Conservation (phyloP, 2,329 filamentous ascomycete species). For the Epicoccum sorghinum region DNA sequence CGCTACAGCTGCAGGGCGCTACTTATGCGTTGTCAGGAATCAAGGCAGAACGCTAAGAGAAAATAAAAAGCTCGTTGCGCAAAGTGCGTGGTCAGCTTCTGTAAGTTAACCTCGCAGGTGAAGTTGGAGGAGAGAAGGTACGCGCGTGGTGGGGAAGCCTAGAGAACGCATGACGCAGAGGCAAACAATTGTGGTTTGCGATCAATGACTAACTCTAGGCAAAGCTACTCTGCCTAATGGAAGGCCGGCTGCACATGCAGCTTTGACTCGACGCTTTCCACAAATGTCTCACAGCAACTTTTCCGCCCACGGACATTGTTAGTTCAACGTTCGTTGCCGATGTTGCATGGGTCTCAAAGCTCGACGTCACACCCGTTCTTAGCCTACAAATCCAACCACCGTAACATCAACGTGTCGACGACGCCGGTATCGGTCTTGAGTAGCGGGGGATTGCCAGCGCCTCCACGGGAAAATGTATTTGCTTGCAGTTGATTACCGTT, state of each 20-base stretch:
- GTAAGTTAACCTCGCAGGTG: not conserved
- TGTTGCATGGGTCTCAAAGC: not conserved
- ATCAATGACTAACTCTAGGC: conserved; percentile 15
- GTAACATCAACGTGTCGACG: not conserved
- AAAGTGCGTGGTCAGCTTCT: conserved; percentile 7
- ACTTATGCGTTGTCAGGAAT: conserved; percentile 11
- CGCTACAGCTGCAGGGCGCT: conserved; percentile 12
- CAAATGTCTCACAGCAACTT: not conserved
- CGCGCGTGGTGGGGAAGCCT: conserved; percentile 16
- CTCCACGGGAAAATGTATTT: too few species aligned
- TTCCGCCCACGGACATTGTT: not conserved
- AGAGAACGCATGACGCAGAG: conserved; percentile 24
- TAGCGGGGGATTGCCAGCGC: not conserved
- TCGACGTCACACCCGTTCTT: conserved; percentile 7
- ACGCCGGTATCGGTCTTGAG: conserved; percentile 7
- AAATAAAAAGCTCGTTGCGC: conserved; percentile 4
- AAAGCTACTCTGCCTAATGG: conserved; percentile 6
- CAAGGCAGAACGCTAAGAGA: conserved; percentile 2
- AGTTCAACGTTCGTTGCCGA: not conserved
- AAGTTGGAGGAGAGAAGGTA: conserved; percentile 1
- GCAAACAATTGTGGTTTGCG: conserved; percentile 13
- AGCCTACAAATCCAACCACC: not conserved
- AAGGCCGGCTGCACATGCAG: conserved; percentile 9
- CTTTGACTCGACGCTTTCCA: not conserved
- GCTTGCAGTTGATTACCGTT: not conserved